These are phyloP conservation scores for Punica granatum DNA, from an alignment of 345 rosid species.

Conservation along the genomic window DNA sequence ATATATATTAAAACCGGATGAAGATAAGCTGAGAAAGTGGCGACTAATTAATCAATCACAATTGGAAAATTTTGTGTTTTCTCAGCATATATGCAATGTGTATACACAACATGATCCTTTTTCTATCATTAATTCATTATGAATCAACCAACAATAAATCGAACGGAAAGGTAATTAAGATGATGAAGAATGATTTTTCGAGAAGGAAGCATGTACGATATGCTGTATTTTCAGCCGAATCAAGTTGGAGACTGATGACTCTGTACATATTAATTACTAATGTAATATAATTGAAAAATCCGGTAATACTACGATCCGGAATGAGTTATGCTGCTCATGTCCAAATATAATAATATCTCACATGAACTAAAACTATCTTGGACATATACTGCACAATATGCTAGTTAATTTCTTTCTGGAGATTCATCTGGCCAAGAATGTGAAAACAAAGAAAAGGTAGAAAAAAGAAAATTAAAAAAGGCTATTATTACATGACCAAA, in stretches of 20 bases:
- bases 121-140: not conserved
- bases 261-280: not conserved
- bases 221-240: not conserved
- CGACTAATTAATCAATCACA: not conserved
- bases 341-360: not conserved
- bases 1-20: no score
- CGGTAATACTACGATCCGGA: no score
- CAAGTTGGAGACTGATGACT: not conserved
- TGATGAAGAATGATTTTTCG: not conserved
- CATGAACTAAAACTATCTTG: not conserved
- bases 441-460: constrained; percentile 9
- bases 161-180: not conserved
- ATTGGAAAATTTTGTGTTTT: not conserved
- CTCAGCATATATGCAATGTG: no score
- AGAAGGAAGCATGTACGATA: not conserved
- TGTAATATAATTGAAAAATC: no score
- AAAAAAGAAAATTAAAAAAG: not conserved
- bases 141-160: not conserved
- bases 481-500: constrained; percentile 5
- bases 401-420: not conserved
- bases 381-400: not conserved
- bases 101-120: not conserved
- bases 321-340: not conserved
- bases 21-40: not conserved
- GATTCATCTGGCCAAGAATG: constrained; percentile 1